Base-by-base conservation (phyloP, 495 filamentous ascomycete species). In the Hypoxylon lenormandii region DNA sequence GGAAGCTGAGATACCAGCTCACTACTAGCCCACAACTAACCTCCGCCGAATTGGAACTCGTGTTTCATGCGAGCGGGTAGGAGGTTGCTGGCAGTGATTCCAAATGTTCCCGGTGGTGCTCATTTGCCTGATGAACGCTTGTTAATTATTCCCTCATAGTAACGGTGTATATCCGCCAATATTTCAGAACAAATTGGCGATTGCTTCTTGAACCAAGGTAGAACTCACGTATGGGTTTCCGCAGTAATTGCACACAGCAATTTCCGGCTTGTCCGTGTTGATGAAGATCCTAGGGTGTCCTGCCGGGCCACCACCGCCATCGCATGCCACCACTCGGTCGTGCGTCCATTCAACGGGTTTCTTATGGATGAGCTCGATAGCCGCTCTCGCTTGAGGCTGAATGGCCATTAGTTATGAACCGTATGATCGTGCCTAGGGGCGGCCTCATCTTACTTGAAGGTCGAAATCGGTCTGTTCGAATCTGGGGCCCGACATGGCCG, bases 401-500 rank as follows among this genome's bases (percentile, higher is more conserved):
- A 30, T 50, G 19, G 5, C n/a, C 6, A 58, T 67, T 66, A 56
- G 60, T 28, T 37, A 66, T 47, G 3, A 7, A 6, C 23, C 26
- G 30, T 50, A 36, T 43, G 13, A 10, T 47, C 4, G 33, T 45
- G 16, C 15, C 49, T 13, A 22, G 16, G 5, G 26, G 18, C 12
- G 7, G 15, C 33, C 30, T 1, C 40, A 43, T 81, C 90, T 53
- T 80, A 97, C 93, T 89, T 97, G 95, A 72, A 87, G 81, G 73
- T 90, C 87, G 83, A 97, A 91, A 67, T 94, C 91, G 13, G 92
- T 97, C 86, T 97, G 94, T 84, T 98, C 95, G 73, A 98, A 98
- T 66, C 95, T 84, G 66, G 95, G 95, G 33, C 95, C 95, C 13
- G 85, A 84, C 95, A 98, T 98, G 15, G 91, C 95, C 78, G 85